Evolutionary conservation across 768 basidiomycete genomes (phyloP).

Genomic region (Gautieria morchelliformis): DNA sequence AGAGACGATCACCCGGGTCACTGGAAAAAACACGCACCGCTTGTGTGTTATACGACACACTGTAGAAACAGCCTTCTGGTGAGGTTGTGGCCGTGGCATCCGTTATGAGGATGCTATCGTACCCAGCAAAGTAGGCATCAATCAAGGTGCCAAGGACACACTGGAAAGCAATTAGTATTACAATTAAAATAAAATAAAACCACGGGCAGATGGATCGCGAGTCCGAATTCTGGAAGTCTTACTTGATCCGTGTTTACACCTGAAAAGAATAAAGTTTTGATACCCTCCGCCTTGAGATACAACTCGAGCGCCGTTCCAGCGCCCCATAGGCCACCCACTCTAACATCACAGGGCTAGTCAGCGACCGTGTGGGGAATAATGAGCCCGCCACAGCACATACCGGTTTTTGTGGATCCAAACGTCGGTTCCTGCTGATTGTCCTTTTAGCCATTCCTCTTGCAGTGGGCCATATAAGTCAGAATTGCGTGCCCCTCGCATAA

Average conservation of each 20-base stretch:
- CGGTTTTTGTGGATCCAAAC: slow-evolving; percentile 69
- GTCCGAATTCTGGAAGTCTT: not conserved
- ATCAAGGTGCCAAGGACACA: slow-evolving; percentile 57
- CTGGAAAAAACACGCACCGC: slow-evolving; percentile 30
- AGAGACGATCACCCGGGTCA: too few species aligned
- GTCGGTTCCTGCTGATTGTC: slow-evolving; percentile 46
- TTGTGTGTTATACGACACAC: slow-evolving; percentile 43
- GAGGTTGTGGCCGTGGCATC: slow-evolving; percentile 58
- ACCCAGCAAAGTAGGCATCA: slow-evolving; percentile 56
- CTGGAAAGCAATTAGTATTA: slow-evolving; percentile 12
- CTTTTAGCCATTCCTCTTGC: slow-evolving; percentile 43
- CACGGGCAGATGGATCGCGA: not conserved
- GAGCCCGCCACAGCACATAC: slow-evolving; percentile 19
- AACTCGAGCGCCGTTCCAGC: slow-evolving; percentile 53
- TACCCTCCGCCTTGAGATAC: slow-evolving; percentile 52
- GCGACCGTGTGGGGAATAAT: not conserved
- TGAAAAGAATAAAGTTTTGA: slow-evolving; percentile 50
- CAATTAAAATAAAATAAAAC: too few species aligned
- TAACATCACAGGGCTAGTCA: slow-evolving; percentile 14
- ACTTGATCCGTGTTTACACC: slow-evolving; percentile 69
- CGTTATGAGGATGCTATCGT: slow-evolving; percentile 48
- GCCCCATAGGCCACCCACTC: slow-evolving; percentile 61
- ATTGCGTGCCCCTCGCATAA: slow-evolving; percentile 51
- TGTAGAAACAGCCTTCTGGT: slow-evolving; percentile 42
- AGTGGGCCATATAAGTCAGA: slow-evolving; percentile 56